These are phyloP conservation scores for Babesia ovata DNA, from an alignment of 169 alveolate genomes.

Conservation along the genomic window DNA sequence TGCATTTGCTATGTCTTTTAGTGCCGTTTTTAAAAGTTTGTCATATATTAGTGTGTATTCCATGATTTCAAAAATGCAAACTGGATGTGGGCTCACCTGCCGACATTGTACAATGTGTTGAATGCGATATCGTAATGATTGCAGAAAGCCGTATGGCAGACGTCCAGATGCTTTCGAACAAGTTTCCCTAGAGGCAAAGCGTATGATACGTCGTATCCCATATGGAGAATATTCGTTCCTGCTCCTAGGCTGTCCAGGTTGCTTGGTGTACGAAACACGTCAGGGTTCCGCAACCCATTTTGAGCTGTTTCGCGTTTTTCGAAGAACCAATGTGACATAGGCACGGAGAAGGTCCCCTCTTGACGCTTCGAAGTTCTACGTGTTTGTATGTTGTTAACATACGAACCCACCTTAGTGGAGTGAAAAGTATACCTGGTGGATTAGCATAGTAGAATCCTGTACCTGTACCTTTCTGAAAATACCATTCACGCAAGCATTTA, in stretches of 20 bases:
- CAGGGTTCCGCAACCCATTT: background rate
- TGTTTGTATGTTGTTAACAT: background rate
- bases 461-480: conserved; percentile 51
- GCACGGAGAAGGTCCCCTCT: conserved; percentile 19
- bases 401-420: conserved; percentile 45
- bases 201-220: conserved; percentile 58
- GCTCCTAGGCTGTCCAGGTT: background rate
- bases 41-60: background rate
- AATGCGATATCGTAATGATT: conserved; percentile 60
- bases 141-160: conserved; percentile 53
- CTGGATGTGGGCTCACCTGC: conserved; percentile 27
- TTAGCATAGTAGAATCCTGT: conserved; percentile 62
- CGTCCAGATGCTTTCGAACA: conserved; percentile 1
- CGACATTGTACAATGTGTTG: conserved; percentile 53
- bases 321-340: conserved; percentile 57
- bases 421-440: conserved; percentile 67
- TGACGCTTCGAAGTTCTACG: conserved; percentile 12
- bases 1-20: background rate
- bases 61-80: background rate
- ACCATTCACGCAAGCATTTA: conserved; percentile 64
- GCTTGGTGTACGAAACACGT: conserved; percentile 10
- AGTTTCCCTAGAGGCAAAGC: conserved; percentile 9
- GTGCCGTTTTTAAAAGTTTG: background rate
- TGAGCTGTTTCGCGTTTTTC: background rate
- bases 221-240: conserved; percentile 33